A percentile compares a stretch with the other conserved stretches of the same genome.
phyloP scores from a whole-genome alignment of 208 protist species.

The Leishmania braziliensis region DNA sequence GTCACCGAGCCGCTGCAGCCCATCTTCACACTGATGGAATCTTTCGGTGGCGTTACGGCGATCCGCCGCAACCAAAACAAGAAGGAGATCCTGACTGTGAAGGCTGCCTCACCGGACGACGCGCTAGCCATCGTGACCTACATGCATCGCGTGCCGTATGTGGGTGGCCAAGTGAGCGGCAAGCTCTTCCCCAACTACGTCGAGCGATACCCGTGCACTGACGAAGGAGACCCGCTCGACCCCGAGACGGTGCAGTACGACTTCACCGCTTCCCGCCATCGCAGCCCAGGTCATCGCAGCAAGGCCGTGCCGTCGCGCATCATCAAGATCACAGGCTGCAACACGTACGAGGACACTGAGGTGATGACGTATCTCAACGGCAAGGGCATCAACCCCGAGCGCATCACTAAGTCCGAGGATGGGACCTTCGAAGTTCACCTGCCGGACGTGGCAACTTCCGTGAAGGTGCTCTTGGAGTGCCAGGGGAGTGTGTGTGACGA shows the following conservation, averaged over 20 bases:
- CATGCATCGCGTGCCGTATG: conserved; percentile 80
- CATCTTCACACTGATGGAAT: conserved; percentile 86
- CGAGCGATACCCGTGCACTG: conserved; percentile 85
- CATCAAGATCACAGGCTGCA: conserved; percentile 83
- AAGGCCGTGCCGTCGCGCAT: conserved; percentile 65
- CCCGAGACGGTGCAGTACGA: conserved; percentile 80
- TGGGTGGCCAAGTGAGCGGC: conserved; percentile 80
- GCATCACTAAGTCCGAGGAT: conserved; percentile 77
- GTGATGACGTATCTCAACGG: conserved; percentile 85
- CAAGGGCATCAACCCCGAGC: conserved; percentile 71
- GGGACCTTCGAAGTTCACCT: conserved; percentile 76
- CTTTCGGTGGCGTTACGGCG: conserved; percentile 81
- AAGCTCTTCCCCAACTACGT: conserved; percentile 86
- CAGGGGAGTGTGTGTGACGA: conserved; percentile 85
- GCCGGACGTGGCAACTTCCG: conserved; percentile 63
- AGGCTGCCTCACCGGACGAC: conserved; percentile 82
- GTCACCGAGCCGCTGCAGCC: conserved; percentile 78
- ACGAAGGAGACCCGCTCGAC: conserved; percentile 81
- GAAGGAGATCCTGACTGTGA: conserved; percentile 86
- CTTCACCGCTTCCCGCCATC: conserved; percentile 88
- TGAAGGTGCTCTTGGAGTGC: conserved; percentile 83
- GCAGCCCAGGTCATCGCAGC: conserved; percentile 85
- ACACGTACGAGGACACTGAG: conserved; percentile 74
- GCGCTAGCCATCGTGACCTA: conserved; percentile 72
- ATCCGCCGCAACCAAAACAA: conserved; percentile 91